These are phyloP conservation scores for Kondoa subrosea DNA, from an alignment of 768 basidiomycete species.

Conservation along the genomic window DNA sequence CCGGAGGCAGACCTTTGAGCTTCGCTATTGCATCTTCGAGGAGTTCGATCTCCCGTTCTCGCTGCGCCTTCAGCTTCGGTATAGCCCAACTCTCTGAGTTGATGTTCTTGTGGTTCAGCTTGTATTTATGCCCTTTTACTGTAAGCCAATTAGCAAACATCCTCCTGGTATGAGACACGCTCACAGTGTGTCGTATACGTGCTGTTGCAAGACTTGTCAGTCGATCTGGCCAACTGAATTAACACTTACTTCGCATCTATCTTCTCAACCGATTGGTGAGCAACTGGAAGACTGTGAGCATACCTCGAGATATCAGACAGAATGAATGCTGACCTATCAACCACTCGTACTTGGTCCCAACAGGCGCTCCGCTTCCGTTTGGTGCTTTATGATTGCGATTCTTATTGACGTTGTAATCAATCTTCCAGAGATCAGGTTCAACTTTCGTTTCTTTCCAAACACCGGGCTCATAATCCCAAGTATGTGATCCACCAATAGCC, in stretches of 20 bases:
- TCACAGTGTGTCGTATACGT: constrained; percentile 1
- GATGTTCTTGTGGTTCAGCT: constrained; percentile 18
- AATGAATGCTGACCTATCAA: too few species aligned
- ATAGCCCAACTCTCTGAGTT: constrained; percentile 11
- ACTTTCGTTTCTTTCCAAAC: constrained; percentile 13
- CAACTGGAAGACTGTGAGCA: too few species aligned
- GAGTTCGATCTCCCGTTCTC: constrained; percentile 16
- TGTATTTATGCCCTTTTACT: too few species aligned
- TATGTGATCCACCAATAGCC: constrained; percentile 13
- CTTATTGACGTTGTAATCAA: constrained; percentile 16
- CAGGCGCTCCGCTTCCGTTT: constrained; percentile 10
- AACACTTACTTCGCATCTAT: constrained; percentile 14
- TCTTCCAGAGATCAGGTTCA: constrained; percentile 11
- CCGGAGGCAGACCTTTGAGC: too few species aligned
- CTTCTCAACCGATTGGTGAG: constrained; percentile 18
- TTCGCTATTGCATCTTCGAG: constrained; percentile 15
- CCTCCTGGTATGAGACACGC: too few species aligned
- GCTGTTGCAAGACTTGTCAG: too few species aligned
- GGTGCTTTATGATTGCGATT: constrained; percentile 16
- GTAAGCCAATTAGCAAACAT: too few species aligned
- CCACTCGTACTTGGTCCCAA: constrained; percentile 19
- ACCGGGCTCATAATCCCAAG: constrained; percentile 18
- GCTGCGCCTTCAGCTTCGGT: constrained; percentile 18
- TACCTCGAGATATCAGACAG: too few species aligned
- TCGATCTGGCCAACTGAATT: neutral